Conservation (phyloP, 2,329 filamentous ascomycete genomes). For the Alternaria panax region DNA sequence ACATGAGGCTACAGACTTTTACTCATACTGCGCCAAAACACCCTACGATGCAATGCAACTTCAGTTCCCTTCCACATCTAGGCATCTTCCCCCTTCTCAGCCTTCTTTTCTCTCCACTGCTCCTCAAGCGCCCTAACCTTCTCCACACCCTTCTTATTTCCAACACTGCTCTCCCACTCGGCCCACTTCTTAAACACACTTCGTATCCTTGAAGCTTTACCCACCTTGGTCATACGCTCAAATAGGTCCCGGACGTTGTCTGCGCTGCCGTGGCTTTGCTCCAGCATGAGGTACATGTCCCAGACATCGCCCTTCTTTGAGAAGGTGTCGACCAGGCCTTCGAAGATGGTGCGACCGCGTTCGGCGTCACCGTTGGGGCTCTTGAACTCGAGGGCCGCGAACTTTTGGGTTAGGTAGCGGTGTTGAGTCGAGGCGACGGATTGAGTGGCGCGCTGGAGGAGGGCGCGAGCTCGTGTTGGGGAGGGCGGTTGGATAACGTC, state of each 20-base stretch:
- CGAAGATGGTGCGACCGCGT: slow-evolving; percentile 92
- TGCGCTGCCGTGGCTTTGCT: slow-evolving; percentile 65
- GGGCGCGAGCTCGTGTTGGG: slow-evolving; percentile 76
- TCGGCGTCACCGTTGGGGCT: slow-evolving; percentile 83
- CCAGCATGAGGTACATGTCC: slow-evolving; percentile 90
- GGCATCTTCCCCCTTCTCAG: slow-evolving; percentile 21
- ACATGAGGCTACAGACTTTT: not conserved
- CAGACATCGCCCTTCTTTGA: slow-evolving; percentile 91
- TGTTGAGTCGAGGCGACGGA: slow-evolving; percentile 75
- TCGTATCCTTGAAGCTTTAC: slow-evolving; percentile 84
- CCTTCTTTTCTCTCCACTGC: slow-evolving; percentile 68
- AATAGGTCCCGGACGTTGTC: slow-evolving; percentile 77
- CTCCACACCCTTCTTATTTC: slow-evolving; percentile 73
- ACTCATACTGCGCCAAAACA: slow-evolving; percentile 2
- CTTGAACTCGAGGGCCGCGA: slow-evolving; percentile 90
- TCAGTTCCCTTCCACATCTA: not conserved
- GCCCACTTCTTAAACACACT: slow-evolving; percentile 93
- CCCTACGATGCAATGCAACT: not conserved
- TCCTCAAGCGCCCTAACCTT: slow-evolving; percentile 73
- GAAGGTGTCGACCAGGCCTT: slow-evolving; percentile 81
- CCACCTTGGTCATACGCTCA: slow-evolving; percentile 71
- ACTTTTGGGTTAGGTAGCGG: slow-evolving; percentile 80
- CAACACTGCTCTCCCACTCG: slow-evolving; percentile 78
- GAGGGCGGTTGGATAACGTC: slow-evolving; percentile 73
- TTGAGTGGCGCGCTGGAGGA: slow-evolving; percentile 85